Conservation (phyloP, 495 filamentous ascomycete species). For the Penicillium coffeae region DNA sequence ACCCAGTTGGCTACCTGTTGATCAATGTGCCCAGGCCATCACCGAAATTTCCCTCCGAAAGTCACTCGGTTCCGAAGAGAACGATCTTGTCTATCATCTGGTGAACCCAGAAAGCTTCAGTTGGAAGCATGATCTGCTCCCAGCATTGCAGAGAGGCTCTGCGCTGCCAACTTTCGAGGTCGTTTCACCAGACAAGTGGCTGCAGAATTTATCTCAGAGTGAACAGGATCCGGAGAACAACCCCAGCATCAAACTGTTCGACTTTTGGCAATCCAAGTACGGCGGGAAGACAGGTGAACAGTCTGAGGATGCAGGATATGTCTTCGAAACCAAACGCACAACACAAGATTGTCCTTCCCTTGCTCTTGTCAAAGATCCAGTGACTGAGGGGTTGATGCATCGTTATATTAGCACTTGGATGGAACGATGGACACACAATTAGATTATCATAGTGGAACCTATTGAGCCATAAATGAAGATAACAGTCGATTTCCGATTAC, state of each 20-base stretch:
- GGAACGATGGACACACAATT: conserved; percentile 7
- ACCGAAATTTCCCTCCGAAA: conserved; percentile 18
- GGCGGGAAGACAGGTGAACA: background rate
- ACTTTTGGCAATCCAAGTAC: conserved; percentile 45
- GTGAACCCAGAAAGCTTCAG: conserved; percentile 47
- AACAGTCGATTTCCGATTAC: too few species aligned
- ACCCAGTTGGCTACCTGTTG: conserved; percentile 50
- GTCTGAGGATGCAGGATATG: conserved; percentile 1
- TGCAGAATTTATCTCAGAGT: conserved; percentile 38
- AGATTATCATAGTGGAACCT: background rate
- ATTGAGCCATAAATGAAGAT: background rate
- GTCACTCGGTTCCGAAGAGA: background rate
- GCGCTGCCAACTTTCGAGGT: conserved; percentile 43
- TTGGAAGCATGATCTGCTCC: conserved; percentile 52
- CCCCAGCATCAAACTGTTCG: conserved; percentile 56
- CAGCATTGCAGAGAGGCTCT: conserved; percentile 34
- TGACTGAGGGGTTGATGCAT: conserved; percentile 17
- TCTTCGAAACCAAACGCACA: conserved; percentile 18
- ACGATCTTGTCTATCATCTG: conserved; percentile 48
- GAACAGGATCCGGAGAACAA: conserved; percentile 51
- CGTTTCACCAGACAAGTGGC: conserved; percentile 46
- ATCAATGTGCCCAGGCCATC: conserved; percentile 28
- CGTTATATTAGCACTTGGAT: conserved; percentile 25
- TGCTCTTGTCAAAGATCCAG: conserved; percentile 15
- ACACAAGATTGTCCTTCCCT: conserved; percentile 18